Base-by-base conservation (phyloP, 2,329 filamentous ascomycete genomes). In the Hortaea werneckii region DNA sequence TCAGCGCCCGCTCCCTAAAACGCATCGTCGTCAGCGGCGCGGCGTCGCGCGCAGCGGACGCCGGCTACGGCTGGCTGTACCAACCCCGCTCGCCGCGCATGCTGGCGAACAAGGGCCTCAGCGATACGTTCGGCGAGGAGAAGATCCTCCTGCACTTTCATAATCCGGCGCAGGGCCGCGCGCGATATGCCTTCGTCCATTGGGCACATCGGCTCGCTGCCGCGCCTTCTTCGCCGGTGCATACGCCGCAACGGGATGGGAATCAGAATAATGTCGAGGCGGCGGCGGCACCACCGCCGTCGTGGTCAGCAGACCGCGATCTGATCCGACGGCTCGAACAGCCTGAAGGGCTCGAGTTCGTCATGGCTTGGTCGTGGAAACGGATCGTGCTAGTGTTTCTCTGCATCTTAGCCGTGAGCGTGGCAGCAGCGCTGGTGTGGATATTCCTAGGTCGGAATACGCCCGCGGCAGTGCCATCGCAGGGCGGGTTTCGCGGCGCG, bases 181-280 rank as follows among this genome's bases (percentile, higher is more conserved):
- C 56, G 6, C 54, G 64, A 35, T 70, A 66, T 44, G 67, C 63
- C 8, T 71, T 69, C 59, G 68, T 71, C 10, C 61, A 68, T 39
- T 71, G 68, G 67, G 67, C 64, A 5, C 59, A 65, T 40, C 57
- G 65, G 8, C 39, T 67, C 4, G 61, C 65, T 8, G 52, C 54
- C 32, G 52, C 58, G 9, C 50, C 47, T 9, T 20, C 2, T 20
- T 20, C 20, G 20, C 45, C 40, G 5, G 30, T 34, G 3, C n/a
- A 29, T 29, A 45, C 37, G 37, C 42, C 45, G 29, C 37, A 44
- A 12, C 41, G 13, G 4, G 34, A 44, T n/a, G 20, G 20, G 20
- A 20, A 20, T 4, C 20, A 20, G 20, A 38, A 50, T 12, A 37
- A 49, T 20, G 7, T 50, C 30, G 34, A 45, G 37, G 40, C 44